Conservation (phyloP, 2,329 filamentous ascomycete species). For the Neofusicoccum cordaticola region DNA sequence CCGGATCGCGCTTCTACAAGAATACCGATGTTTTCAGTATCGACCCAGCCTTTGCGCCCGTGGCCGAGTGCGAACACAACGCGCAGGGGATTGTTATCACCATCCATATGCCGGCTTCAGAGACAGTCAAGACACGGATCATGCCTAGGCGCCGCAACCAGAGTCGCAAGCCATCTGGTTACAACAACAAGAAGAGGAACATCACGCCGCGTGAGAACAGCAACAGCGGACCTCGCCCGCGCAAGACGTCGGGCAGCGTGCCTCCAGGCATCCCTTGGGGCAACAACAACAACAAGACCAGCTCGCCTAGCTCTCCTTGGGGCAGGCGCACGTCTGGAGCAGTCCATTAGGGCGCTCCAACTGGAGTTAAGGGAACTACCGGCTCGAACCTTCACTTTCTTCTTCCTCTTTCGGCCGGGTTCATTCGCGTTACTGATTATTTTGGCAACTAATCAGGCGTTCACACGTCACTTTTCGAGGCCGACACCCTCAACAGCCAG, state of each 20-base stretch:
- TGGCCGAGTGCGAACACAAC: conserved; percentile 6
- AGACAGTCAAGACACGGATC: conserved; percentile 3
- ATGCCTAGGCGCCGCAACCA: not conserved
- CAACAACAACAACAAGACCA: conserved; percentile 12
- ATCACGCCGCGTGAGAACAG: conserved; percentile 9
- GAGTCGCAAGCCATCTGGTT: conserved; percentile 6
- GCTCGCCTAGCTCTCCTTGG: conserved; percentile 8
- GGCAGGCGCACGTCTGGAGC: conserved; percentile 6
- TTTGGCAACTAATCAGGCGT: conserved; percentile 14
- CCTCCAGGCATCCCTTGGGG: conserved; percentile 11
- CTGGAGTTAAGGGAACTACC: not conserved
- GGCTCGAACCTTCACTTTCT: not conserved
- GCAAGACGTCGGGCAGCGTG: conserved; percentile 3
- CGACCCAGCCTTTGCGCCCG: not conserved
- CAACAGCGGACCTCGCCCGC: conserved; percentile 7
- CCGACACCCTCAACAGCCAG: conserved; percentile 1
- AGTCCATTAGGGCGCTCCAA: not conserved
- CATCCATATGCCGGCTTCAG: conserved; percentile 3
- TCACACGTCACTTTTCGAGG: conserved; percentile 16
- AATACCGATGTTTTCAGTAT: conserved; percentile 6
- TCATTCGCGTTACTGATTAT: conserved; percentile 9
- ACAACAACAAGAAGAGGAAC: conserved; percentile 14
- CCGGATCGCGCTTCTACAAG: conserved; percentile 15
- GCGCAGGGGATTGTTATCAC: conserved; percentile 8
- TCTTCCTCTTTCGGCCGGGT: conserved; percentile 8